Conservation (phyloP, 805 yeast genomes). For the Cyberlindnera samutprakarnensis region DNA sequence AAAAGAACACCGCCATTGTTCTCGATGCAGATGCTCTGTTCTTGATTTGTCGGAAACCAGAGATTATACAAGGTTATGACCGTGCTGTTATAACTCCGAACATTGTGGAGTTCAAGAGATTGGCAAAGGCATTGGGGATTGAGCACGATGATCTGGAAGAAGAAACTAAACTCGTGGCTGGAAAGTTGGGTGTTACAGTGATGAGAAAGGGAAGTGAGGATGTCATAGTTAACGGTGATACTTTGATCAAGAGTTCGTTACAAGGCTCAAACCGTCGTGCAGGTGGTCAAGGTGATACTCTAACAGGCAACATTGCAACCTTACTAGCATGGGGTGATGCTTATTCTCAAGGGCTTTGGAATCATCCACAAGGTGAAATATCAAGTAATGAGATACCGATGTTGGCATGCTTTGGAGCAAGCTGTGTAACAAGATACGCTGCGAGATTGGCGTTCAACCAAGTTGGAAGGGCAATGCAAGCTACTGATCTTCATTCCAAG, state of each 20-base stretch:
- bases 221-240: slow-evolving; percentile 45
- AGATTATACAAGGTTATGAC: slow-evolving; percentile 43
- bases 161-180: slow-evolving; percentile 36
- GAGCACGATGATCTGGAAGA: slow-evolving; percentile 8
- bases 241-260: slow-evolving; percentile 34
- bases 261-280: slow-evolving; percentile 73
- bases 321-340: slow-evolving; percentile 73
- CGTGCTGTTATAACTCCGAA: slow-evolving; percentile 83
- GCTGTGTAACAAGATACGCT: slow-evolving; percentile 58
- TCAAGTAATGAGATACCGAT: slow-evolving; percentile 27
- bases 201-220: slow-evolving; percentile 71
- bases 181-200: slow-evolving; percentile 48
- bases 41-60: slow-evolving; percentile 52
- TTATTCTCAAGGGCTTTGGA: slow-evolving; percentile 56
- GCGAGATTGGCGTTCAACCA: slow-evolving; percentile 55
- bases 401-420: slow-evolving; percentile 67
- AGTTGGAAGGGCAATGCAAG: slow-evolving; percentile 75
- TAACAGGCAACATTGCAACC: slow-evolving; percentile 81
- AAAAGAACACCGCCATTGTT: slow-evolving; percentile 59
- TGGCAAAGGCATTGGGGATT: slow-evolving; percentile 43
- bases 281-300: slow-evolving; percentile 96
- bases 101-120: slow-evolving; percentile 70
- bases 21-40: slow-evolving; percentile 88
- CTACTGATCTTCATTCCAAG: slow-evolving; percentile 67
- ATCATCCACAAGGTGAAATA: slow-evolving; percentile 26